These are phyloP conservation scores for Funneliformis geosporum DNA, from an alignment of 192 early-diverging fungal species.

Conservation along the genomic window DNA sequence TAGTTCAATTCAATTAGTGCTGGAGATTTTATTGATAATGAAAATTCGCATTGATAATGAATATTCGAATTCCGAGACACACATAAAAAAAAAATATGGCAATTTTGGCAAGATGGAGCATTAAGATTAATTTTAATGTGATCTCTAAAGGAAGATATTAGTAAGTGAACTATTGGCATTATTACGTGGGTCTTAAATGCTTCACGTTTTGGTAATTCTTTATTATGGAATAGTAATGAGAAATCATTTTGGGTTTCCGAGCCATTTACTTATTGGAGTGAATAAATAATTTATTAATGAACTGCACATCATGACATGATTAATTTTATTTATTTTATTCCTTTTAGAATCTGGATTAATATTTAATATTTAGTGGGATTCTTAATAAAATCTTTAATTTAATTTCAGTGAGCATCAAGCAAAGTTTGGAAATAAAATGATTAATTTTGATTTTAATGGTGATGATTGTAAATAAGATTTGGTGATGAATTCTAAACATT, in stretches of 20 bases:
- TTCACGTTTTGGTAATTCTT: constrained; percentile 19
- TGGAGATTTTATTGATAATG: constrained; percentile 22
- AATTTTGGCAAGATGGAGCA: constrained; percentile 46
- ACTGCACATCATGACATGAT: too few relatives aligned
- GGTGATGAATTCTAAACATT: constrained; percentile 65
- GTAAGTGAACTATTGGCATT: neutral
- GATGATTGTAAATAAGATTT: constrained; percentile 58
- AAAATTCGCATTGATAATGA: neutral
- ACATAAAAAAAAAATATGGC: neutral
- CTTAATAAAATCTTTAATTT: neutral
- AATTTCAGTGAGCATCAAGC: neutral
- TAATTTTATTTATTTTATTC: neutral
- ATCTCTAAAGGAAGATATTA: neutral
- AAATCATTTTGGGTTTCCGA: constrained; percentile 10
- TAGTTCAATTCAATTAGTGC: constrained; percentile 20
- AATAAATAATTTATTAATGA: neutral
- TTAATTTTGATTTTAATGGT: constrained; percentile 63
- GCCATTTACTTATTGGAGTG: constrained; percentile 24
- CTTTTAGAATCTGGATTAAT: constrained; percentile 11
- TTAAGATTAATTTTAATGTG: constrained; percentile 37
- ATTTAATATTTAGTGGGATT: constrained; percentile 5
- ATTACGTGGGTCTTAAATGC: neutral
- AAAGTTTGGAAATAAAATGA: constrained; percentile 25
- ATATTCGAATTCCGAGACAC: constrained; percentile 31
- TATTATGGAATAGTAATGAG: constrained; percentile 2